These are phyloP conservation scores for Teunomyces cretensis DNA, from an alignment of 805 yeast genomes.

Conservation along the genomic window DNA sequence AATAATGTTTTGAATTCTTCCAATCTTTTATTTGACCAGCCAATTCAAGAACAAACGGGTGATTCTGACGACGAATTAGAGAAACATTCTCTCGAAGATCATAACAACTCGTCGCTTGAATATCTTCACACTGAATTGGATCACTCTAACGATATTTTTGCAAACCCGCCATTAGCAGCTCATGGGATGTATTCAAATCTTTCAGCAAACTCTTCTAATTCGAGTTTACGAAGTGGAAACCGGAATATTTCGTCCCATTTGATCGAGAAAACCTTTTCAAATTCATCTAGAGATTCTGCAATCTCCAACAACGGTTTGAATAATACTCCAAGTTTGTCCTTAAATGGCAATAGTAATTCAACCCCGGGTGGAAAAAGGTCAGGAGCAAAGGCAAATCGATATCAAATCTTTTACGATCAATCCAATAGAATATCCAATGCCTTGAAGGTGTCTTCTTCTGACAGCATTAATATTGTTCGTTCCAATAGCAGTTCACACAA, in stretches of 20 bases:
- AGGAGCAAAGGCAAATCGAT: slow-evolving; percentile 46
- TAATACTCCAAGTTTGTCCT: slow-evolving; percentile 6
- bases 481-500: slow-evolving; percentile 14
- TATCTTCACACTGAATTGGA: slow-evolving; percentile 12
- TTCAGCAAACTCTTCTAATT: slow-evolving; percentile 35
- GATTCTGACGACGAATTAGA: slow-evolving; percentile 22
- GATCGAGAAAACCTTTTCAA: slow-evolving; percentile 35
- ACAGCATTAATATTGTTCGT: slow-evolving; percentile 21
- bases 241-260: slow-evolving; percentile 10
- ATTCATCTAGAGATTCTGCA: slow-evolving; percentile 31
- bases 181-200: slow-evolving; percentile 23
- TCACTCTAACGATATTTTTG: slow-evolving; percentile 12
- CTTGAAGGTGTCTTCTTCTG: slow-evolving; percentile 34
- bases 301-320: slow-evolving; percentile 5
- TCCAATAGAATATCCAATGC: slow-evolving; percentile 45
- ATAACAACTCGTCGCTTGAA: slow-evolving; percentile 5
- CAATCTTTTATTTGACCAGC: slow-evolving; percentile 26
- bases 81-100: slow-evolving; percentile 13
- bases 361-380: slow-evolving; percentile 29
- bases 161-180: slow-evolving; percentile 21
- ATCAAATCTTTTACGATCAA: slow-evolving; percentile 49
- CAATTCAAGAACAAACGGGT: slow-evolving; percentile 26
- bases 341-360: slow-evolving; percentile 7
- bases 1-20: slow-evolving; percentile 14
- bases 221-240: slow-evolving; percentile 25